A percentile compares a stretch with the other conserved stretches of the same genome.
phyloP scores from a whole-genome alignment of 73 alveolate species.

The Durusdinium trenchii region DNA sequence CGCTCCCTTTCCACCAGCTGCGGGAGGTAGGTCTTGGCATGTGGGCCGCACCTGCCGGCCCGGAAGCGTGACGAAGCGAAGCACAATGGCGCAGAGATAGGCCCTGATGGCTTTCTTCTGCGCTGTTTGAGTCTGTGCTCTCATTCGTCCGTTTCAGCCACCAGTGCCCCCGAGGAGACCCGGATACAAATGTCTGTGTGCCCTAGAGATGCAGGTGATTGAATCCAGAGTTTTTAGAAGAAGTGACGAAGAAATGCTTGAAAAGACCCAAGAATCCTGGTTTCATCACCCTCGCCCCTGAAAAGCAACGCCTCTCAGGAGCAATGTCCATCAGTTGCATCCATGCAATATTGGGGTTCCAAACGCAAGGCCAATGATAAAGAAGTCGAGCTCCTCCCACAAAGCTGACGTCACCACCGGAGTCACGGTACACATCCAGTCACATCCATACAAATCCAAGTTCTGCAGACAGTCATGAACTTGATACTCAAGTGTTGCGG shows the following conservation, averaged over 20 bases:
- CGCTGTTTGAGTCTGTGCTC: too few relatives aligned
- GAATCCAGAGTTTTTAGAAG: background rate
- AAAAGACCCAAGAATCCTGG: background rate
- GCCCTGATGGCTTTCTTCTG: too few relatives aligned
- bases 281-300: background rate
- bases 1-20: slow-evolving; percentile 93
- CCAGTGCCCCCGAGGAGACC: too few relatives aligned
- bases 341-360: background rate
- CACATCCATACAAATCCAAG: background rate
- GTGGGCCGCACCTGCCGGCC: slow-evolving; percentile 92
- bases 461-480: background rate
- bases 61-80: too few relatives aligned
- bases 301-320: background rate
- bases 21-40: slow-evolving; percentile 93
- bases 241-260: background rate
- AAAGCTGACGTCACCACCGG: background rate
- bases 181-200: background rate
- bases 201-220: background rate
- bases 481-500: too few relatives aligned
- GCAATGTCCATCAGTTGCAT: background rate
- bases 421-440: background rate
- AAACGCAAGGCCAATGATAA: slow-evolving; percentile 58
- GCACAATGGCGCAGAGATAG: too few relatives aligned
- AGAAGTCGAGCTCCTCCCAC: slow-evolving; percentile 82
- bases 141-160: too few relatives aligned